phyloP scores from a whole-genome alignment of 2,329 filamentous ascomycete genomes.

The Ceratocystis diversiconidia region DNA sequence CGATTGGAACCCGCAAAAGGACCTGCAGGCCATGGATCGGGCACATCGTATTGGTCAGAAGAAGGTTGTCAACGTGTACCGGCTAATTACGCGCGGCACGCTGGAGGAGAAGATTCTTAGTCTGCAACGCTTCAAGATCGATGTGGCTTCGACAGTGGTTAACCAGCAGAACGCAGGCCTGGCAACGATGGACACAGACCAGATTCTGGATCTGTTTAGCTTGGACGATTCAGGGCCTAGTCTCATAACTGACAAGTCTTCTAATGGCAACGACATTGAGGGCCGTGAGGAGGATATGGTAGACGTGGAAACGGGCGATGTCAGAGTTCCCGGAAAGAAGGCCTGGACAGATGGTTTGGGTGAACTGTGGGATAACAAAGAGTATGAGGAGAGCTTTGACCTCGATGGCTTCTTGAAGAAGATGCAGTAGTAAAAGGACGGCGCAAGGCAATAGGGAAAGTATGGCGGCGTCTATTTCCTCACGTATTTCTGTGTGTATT shows the following conservation, averaged over 20 bases:
- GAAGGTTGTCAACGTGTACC: conserved; percentile 98
- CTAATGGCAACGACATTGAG: conserved; percentile 31
- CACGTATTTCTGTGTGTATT: neutral
- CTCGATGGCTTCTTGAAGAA: conserved; percentile 88
- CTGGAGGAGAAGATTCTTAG: conserved; percentile 97
- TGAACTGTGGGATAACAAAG: conserved; percentile 91
- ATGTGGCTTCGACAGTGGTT: conserved; percentile 93
- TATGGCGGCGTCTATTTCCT: neutral
- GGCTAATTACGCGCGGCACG: conserved; percentile 86
- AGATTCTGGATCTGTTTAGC: conserved; percentile 93
- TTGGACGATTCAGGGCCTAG: conserved; percentile 63
- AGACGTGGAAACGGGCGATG: conserved; percentile 80
- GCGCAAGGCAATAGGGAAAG: neutral
- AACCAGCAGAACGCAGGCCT: conserved; percentile 97
- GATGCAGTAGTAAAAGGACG: conserved; percentile 54
- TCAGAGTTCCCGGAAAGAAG: conserved; percentile 95
- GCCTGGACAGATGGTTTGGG: conserved; percentile 87
- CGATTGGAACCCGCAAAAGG: conserved; percentile 98
- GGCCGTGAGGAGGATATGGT: conserved; percentile 74
- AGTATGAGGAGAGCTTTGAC: conserved; percentile 97
- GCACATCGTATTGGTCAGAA: conserved; percentile 97
- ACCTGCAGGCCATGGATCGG: conserved; percentile 97
- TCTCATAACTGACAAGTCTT: conserved; percentile 40
- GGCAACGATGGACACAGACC: conserved; percentile 92
- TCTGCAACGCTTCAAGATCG: conserved; percentile 97